Conservation (phyloP, 768 basidiomycete species). For the Postia placenta region DNA sequence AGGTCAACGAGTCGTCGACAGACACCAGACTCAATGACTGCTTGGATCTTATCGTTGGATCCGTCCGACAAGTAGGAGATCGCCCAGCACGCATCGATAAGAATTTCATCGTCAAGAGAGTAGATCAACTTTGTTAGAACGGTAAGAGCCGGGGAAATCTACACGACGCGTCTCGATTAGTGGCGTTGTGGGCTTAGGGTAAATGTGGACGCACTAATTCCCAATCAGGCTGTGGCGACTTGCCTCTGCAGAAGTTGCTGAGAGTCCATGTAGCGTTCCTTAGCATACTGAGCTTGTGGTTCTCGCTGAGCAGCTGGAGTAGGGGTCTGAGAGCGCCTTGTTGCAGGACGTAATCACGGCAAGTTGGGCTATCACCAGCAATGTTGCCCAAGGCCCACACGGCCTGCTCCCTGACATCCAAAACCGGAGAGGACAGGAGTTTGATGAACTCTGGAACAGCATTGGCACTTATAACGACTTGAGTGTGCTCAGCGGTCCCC, state of each 20-base stretch:
- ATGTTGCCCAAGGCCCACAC: conserved; percentile 99
- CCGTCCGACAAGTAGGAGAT: conserved; percentile 99
- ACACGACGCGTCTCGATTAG: conserved; percentile 9
- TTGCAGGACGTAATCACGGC: conserved; percentile 93
- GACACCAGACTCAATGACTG: conserved; percentile 97
- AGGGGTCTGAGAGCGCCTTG: conserved; percentile 92
- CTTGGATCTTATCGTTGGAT: conserved; percentile 99
- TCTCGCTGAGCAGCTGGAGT: conserved; percentile 83
- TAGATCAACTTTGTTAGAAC: conserved; percentile 97
- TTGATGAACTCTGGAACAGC: conserved; percentile 98
- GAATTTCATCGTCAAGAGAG: conserved; percentile 96
- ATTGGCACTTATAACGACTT: conserved; percentile 91
- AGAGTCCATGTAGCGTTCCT: conserved; percentile 98
- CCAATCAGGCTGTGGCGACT: conserved; percentile 98
- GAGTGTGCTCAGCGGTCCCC: conserved; percentile 96
- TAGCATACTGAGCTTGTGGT: conserved; percentile 98
- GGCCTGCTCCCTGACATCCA: conserved; percentile 98
- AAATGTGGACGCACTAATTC: conserved; percentile 60
- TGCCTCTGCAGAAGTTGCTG: conserved; percentile 98
- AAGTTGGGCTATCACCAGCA: conserved; percentile 96
- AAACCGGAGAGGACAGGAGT: conserved; percentile 86
- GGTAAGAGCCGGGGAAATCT: conserved; percentile 98
- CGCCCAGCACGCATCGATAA: conserved; percentile 99
- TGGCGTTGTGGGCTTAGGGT: neutral
- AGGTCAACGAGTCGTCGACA: conserved; percentile 96